Conservation (phyloP, 129 eudicot species). For the Solidago caesia region DNA sequence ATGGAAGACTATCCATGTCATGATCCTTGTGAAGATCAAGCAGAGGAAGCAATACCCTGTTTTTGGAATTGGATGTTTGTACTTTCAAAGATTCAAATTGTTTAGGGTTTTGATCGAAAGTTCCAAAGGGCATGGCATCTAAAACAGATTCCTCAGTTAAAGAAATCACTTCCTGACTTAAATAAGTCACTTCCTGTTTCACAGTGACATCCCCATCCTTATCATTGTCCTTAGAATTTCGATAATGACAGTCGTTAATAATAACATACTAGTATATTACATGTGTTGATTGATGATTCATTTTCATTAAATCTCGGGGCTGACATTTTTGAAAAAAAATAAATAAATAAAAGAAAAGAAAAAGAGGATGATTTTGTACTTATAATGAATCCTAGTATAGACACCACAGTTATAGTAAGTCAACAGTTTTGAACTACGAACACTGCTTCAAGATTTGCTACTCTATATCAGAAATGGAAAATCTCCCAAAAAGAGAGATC, state of each 20-base stretch:
- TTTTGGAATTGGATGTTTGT: constrained; percentile 43
- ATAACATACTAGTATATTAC: too few species aligned
- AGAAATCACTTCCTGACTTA: constrained; percentile 26
- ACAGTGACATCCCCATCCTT: constrained; percentile 22
- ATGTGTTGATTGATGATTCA: too few species aligned
- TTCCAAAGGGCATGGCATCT: constrained; percentile 26
- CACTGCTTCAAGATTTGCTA: neutral
- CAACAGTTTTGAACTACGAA: neutral
- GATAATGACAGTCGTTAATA: too few species aligned
- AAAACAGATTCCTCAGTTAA: constrained; percentile 25
- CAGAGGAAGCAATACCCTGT: constrained; percentile 60
- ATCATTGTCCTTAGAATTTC: neutral
- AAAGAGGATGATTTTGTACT: neutral
- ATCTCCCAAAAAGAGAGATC: constrained; percentile 7
- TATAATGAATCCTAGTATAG: neutral
- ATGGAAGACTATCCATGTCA: constrained; percentile 95
- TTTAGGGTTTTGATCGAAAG: constrained; percentile 28
- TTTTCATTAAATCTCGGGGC: too few species aligned
- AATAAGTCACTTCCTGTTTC: constrained; percentile 14
- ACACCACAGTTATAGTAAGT: neutral
- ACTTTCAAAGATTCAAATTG: constrained; percentile 36
- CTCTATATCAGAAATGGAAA: neutral
- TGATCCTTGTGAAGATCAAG: constrained; percentile 95
- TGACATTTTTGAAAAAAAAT: too few species aligned
- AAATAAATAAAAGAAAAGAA: neutral